Evolutionary conservation across 2,329 filamentous ascomycete species (phyloP), one percentile per base, ranked within the genome.

Genomic region (Hypoxylon sp.): DNA sequence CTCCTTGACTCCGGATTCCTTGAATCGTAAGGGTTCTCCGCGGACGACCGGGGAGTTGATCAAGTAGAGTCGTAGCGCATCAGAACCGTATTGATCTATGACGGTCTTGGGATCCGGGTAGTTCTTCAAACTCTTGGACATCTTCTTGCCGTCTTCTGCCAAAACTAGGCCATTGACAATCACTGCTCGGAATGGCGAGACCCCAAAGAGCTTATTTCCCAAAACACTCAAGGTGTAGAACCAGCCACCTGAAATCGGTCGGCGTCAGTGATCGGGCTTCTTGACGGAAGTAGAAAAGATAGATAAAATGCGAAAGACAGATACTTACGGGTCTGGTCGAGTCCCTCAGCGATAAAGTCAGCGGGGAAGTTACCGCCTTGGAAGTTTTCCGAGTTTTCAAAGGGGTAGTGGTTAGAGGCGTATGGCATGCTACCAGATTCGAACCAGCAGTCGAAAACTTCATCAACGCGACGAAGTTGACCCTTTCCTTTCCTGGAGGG

Each of bases 381-480:
- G 11, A 96, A 93, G 52, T 86, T 81, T 7, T 92, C 89, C 62
- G 86, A 83, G 66, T 94, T 94, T 73, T 93, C 89, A 67, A 97
- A 97, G 5, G 92, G 92, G 68, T 95, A 97, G 70, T 97, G 92
- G 57, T 89, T 84, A 60, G 88, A 91, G 30, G 90, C 89, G 68
- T 96, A 97, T 2, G 92, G 92, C 92, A 97, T 97, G 68, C 89
- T 92, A 54, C 92, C 92, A 31, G 91, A 96, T 72, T 97, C 92
- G 58, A 96, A 96, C 53, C 92, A 97, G 69, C 92, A 97, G 73
- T 97, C 92, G 63, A 97, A 96, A 3, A 97, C 90, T 69, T 96
- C 91, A 41, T 91, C 87, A 7, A 94, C 81, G 61, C 92, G 86
- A 64, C 81, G 86, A 56, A 97, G 76, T n/a, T 81, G 78, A 13